A percentile compares a stretch with the other conserved stretches of the same genome.
phyloP scores from a whole-genome alignment of 1,284 basidiomycete species.

The Ustilago tritici region DNA sequence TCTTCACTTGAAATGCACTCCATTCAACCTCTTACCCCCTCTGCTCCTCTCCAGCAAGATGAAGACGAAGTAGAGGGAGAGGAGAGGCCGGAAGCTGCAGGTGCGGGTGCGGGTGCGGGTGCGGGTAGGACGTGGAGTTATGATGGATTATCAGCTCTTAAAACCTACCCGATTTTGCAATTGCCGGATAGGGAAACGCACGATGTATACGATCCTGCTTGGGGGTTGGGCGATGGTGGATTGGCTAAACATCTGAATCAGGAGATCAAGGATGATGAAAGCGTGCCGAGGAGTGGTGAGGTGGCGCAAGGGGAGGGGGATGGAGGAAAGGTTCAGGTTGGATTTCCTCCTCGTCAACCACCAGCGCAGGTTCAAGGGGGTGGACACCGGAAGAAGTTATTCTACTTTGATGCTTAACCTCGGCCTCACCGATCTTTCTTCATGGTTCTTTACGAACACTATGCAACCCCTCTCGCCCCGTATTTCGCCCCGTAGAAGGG shows the following conservation, averaged over 20 bases:
- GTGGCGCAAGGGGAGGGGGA: neutral
- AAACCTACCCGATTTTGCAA: conserved; percentile 60
- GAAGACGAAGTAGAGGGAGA: neutral
- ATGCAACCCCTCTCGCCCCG: too few relatives aligned
- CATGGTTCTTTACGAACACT: neutral
- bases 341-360: neutral
- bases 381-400: conserved; percentile 53
- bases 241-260: conserved; percentile 31
- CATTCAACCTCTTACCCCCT: conserved; percentile 21
- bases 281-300: neutral
- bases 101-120: conserved; percentile 11
- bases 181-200: conserved; percentile 60
- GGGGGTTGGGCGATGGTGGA: conserved; percentile 47
- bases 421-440: neutral
- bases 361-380: conserved; percentile 20
- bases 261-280: neutral
- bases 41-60: conserved; percentile 1
- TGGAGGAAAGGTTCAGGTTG: conserved; percentile 1
- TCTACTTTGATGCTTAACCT: conserved; percentile 58
- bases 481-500: too few relatives aligned
- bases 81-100: conserved; percentile 6
- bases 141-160: conserved; percentile 52
- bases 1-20: conserved; percentile 34
- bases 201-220: conserved; percentile 59
- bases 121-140: conserved; percentile 48